phyloP scores from a whole-genome alignment of 371 early-diverging fungal species.

The Saksenaea vasiformis region DNA sequence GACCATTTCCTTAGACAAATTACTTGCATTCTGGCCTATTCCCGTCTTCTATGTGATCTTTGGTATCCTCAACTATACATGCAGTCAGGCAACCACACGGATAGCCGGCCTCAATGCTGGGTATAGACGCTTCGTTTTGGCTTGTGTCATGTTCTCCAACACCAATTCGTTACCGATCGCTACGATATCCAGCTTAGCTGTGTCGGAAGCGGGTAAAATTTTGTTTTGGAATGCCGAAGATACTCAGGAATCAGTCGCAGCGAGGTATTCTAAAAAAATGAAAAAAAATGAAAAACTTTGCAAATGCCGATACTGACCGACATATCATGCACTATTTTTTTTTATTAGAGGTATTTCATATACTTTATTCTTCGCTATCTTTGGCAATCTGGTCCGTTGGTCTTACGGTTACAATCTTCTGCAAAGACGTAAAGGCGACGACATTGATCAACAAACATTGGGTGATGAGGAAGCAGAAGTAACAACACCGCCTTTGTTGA shows the following conservation, averaged over 20 bases:
- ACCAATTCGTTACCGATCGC: conserved; percentile 77
- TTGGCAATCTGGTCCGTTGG: conserved; percentile 77
- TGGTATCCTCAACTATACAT: conserved; percentile 16
- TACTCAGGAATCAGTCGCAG: conserved; percentile 63
- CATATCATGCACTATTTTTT: not conserved
- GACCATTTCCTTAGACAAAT: conserved; percentile 56
- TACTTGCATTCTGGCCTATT: conserved; percentile 73
- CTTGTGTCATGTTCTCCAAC: conserved; percentile 71
- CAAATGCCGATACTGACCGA: not conserved
- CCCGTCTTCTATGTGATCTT: conserved; percentile 66
- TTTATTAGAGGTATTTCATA: conserved; percentile 71
- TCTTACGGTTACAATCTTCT: conserved; percentile 73
- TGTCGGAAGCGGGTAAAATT: conserved; percentile 62
- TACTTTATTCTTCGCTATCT: conserved; percentile 72
- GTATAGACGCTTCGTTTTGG: conserved; percentile 64
- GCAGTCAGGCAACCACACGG: conserved; percentile 31
- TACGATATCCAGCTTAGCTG: conserved; percentile 68
- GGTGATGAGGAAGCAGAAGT: conserved; percentile 18
- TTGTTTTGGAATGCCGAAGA: conserved; percentile 64
- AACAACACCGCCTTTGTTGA: not conserved
- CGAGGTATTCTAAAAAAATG: conserved; percentile 42
- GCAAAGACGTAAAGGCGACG: conserved; percentile 22
- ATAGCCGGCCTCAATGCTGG: conserved; percentile 47
- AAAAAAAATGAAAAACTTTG: not conserved
- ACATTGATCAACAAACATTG: conserved; percentile 6